These are phyloP conservation scores for Lachnellula subtilissima DNA, from an alignment of 2,329 filamentous ascomycete genomes.

Conservation along the genomic window DNA sequence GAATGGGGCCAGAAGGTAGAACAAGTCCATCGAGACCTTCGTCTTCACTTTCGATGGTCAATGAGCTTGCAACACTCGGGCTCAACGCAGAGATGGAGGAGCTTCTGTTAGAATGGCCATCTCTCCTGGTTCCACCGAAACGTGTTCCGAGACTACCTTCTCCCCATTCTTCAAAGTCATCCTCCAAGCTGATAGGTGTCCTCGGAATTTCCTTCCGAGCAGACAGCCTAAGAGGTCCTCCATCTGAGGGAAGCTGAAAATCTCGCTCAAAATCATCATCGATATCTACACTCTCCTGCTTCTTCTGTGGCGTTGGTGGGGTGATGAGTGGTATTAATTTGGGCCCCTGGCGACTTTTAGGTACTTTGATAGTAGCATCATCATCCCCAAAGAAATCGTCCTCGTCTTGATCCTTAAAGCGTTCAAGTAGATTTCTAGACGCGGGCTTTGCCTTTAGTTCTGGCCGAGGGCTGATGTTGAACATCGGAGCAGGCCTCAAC, in stretches of 20 bases:
- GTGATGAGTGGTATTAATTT: slow-evolving; percentile 51
- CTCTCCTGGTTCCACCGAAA: slow-evolving; percentile 79
- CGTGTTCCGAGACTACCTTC: slow-evolving; percentile 90
- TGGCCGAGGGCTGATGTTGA: slow-evolving; percentile 23
- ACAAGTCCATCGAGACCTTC: slow-evolving; percentile 88
- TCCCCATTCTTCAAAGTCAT: slow-evolving; percentile 87
- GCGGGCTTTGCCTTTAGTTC: slow-evolving; percentile 23
- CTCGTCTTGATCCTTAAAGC: slow-evolving; percentile 58
- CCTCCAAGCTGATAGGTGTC: slow-evolving; percentile 55
- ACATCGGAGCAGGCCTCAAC: slow-evolving; percentile 31
- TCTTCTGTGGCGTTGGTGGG: slow-evolving; percentile 49
- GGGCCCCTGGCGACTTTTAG: slow-evolving; percentile 51
- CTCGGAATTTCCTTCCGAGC: slow-evolving; percentile 56
- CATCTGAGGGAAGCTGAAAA: slow-evolving; percentile 64
- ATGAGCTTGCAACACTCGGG: slow-evolving; percentile 85
- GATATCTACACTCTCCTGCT: slow-evolving; percentile 28
- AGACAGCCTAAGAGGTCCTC: slow-evolving; percentile 58
- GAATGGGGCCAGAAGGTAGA: slow-evolving; percentile 75
- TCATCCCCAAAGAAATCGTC: slow-evolving; percentile 62
- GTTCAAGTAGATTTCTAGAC: slow-evolving; percentile 51
- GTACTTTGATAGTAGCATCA: slow-evolving; percentile 61
- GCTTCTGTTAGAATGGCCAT: slow-evolving; percentile 73
- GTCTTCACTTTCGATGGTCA: slow-evolving; percentile 89
- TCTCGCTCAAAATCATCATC: slow-evolving; percentile 70
- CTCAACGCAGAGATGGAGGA: slow-evolving; percentile 87